Evolutionary conservation across 768 basidiomycete species (phyloP), one percentile per base, ranked within the genome.

Genomic region (Phlebiopsis flavidoalba): DNA sequence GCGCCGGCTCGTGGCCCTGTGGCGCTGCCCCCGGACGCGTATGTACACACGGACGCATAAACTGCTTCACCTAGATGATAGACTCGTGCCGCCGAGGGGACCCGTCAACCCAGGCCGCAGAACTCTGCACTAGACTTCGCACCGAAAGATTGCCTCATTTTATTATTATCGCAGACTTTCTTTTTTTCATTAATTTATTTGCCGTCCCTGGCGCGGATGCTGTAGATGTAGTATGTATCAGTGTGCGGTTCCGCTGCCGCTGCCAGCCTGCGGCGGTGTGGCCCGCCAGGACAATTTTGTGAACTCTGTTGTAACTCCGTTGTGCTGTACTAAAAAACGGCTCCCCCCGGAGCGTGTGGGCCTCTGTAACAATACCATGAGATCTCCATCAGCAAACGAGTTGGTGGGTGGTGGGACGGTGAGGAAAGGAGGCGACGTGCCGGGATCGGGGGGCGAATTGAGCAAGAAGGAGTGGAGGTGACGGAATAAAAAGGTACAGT

Each of bases 1-100:
- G n/a, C n/a, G n/a, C n/a, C n/a, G 79, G 81, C 14, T 73, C 71
- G 19, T 84, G 83, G 83, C 83, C 83, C 10, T 82, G 80, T 63
- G n/a, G 76, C 80, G 52, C 53, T 71, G 11, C 70, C 70, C 14
- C 70, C 70, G 4, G n/a, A 49, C 26, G 63, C 62, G 35, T 64
- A 67, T 46, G 67, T n/a, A n/a, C n/a, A n/a, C n/a, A n/a, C n/a
- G n/a, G n/a, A n/a, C n/a, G n/a, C n/a, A n/a, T 64, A 2, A 63
- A 60, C 31, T 66, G 64, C 65, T 71, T 71, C 60, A 66, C 60
- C 26, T 68, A 57, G 65, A 12, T 43, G 40, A 12, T 43, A 31
- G 40, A 12, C 17, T 17, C 40, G 40, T 10, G 17, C n/a, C n/a
- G n/a, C n/a, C n/a, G n/a, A n/a, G n/a, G 2, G 12, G 40, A 3